Percentiles rank a stretch among this genome's conserved stretches.
phyloP scores from a whole-genome alignment of 78 protist species.

The slime mould (Dictyostelium discoideum) region DNA sequence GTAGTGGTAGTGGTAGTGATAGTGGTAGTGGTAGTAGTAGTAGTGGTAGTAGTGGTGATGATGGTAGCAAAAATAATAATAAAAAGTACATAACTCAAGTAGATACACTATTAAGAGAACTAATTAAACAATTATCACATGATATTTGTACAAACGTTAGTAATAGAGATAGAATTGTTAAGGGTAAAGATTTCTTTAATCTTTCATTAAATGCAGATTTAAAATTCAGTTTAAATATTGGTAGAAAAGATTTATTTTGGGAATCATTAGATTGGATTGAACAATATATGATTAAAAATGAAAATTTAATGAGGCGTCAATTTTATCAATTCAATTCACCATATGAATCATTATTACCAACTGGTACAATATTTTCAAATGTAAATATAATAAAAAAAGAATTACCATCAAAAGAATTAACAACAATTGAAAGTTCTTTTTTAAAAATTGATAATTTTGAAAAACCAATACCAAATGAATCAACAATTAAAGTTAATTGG shows the following conservation, averaged over 20 bases:
- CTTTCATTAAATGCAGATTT: neutral
- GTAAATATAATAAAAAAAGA: too few relatives aligned
- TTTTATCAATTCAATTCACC: neutral
- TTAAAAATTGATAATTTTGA: neutral
- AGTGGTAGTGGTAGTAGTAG: too few relatives aligned
- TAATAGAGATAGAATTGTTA: too few relatives aligned
- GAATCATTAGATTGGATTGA: neutral
- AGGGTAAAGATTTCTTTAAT: neutral
- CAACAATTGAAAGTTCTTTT: neutral
- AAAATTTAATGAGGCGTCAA: too few relatives aligned
- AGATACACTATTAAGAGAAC: neutral
- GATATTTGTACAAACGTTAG: neutral
- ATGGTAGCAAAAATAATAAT: too few relatives aligned
- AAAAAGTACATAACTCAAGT: neutral
- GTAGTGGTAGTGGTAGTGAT: too few relatives aligned
- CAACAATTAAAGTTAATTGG: too few relatives aligned
- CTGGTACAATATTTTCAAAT: neutral
- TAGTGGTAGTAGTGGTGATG: too few relatives aligned
- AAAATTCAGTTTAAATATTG: too few relatives aligned
- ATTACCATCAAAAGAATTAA: neutral
- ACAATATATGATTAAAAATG: too few relatives aligned
- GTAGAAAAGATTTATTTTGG: neutral
- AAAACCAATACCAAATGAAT: neutral
- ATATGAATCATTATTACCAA: neutral
- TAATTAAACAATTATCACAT: neutral